These are phyloP conservation scores for Colletotrichum agaves DNA, from an alignment of 2,329 filamentous ascomycete species.

Conservation along the genomic window DNA sequence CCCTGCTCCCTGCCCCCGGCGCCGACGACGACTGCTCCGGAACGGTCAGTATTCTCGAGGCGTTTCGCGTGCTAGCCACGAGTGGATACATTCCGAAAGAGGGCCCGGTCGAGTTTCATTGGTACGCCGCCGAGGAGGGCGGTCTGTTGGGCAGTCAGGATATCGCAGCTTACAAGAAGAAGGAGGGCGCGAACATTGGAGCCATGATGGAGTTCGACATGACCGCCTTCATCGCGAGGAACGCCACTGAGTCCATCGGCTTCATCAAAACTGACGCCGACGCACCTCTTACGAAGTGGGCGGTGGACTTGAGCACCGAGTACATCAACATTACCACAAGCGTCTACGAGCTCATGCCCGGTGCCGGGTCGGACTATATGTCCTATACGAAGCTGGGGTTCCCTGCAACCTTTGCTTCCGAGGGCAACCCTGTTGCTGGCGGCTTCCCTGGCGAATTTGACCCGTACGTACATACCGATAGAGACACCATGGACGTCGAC, in stretches of 20 bases:
- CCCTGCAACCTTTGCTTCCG: conserved; percentile 51
- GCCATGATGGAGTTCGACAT: conserved; percentile 75
- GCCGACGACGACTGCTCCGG: conserved; percentile 80
- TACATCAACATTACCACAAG: conserved; percentile 50
- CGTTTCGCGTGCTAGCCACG: conserved; percentile 71
- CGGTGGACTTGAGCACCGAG: conserved; percentile 46
- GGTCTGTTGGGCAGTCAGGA: conserved; percentile 71
- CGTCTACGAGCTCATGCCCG: conserved; percentile 45
- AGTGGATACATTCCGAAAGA: conserved; percentile 48
- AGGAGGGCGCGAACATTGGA: conserved; percentile 69
- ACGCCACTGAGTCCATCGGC: conserved; percentile 52
- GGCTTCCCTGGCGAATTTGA: conserved; percentile 49
- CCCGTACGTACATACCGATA: conserved; percentile 50
- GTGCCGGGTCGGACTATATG: conserved; percentile 55
- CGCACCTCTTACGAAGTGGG: conserved; percentile 49
- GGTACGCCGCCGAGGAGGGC: conserved; percentile 83
- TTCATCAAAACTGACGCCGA: conserved; percentile 52
- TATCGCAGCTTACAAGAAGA: conserved; percentile 74
- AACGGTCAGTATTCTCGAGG: conserved; percentile 79
- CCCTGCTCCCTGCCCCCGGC: conserved; percentile 75
- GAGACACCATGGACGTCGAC: conserved; percentile 52
- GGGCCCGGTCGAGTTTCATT: conserved; percentile 76
- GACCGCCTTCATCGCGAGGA: conserved; percentile 51
- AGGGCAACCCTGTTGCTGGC: conserved; percentile 49
- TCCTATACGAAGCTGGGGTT: conserved; percentile 52